These are phyloP conservation scores for Fusarium torreyae DNA, from an alignment of 2,329 filamentous ascomycete species.

Conservation along the genomic window DNA sequence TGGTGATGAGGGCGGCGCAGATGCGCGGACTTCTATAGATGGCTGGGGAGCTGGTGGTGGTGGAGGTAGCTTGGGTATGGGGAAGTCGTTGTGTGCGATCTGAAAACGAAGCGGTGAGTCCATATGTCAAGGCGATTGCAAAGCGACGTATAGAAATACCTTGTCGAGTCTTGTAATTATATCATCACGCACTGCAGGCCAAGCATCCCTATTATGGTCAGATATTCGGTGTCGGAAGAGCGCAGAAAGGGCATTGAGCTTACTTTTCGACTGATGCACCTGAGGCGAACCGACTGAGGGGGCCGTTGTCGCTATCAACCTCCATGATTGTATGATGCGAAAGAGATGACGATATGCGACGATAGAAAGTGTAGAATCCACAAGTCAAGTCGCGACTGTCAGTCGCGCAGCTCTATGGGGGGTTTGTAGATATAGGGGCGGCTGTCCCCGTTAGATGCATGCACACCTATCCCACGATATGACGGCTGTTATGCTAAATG, in stretches of 20 bases:
- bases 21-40: conserved; percentile 61
- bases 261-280: conserved; percentile 71
- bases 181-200: conserved; percentile 76
- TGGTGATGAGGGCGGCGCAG: conserved; percentile 62
- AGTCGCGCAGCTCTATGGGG: conserved; percentile 40
- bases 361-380: conserved; percentile 27
- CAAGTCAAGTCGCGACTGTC: conserved; percentile 28
- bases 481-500: neutral
- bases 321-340: conserved; percentile 63
- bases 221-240: conserved; percentile 35
- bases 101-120: conserved; percentile 54
- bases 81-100: conserved; percentile 84
- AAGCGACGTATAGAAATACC: conserved; percentile 53
- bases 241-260: conserved; percentile 47
- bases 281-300: conserved; percentile 64
- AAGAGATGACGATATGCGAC: conserved; percentile 25
- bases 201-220: conserved; percentile 70
- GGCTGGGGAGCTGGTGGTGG: conserved; percentile 58
- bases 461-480: conserved; percentile 6
- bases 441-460: conserved; percentile 49
- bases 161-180: conserved; percentile 78
- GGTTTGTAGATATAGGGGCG: conserved; percentile 52
- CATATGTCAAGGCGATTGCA: neutral
- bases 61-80: conserved; percentile 73
- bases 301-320: conserved; percentile 67